A percentile compares a stretch with the other conserved stretches of the same genome.
Evolutionary conservation across 352 stramenopile genomes (phyloP).

Genomic region (Globisporangium paddicum): DNA sequence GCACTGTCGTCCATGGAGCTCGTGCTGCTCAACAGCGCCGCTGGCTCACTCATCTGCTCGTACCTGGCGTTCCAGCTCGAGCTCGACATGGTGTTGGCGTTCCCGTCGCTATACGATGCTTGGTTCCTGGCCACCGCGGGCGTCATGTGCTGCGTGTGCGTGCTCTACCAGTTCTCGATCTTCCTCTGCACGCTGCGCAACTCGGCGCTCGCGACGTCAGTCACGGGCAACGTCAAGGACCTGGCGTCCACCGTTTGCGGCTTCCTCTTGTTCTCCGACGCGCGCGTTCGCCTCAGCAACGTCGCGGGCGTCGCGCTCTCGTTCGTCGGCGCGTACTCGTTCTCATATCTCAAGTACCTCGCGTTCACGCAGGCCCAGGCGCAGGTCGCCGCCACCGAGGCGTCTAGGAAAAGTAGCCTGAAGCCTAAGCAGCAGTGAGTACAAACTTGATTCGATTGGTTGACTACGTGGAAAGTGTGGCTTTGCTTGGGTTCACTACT

Average conservation of each 20-base stretch:
- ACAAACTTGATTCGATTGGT: neutral
- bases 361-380: constrained; percentile 21
- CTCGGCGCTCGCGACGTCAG: constrained; percentile 65
- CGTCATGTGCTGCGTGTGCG: constrained; percentile 62
- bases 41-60: constrained; percentile 39
- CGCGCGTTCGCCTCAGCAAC: constrained; percentile 34
- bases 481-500: neutral
- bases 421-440: constrained; percentile 4
- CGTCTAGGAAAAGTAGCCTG: neutral
- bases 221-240: constrained; percentile 78
- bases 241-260: constrained; percentile 51
- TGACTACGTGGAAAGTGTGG: too few relatives aligned
- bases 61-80: constrained; percentile 39
- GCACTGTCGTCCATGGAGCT: constrained; percentile 41
- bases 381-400: neutral
- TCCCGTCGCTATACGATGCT: constrained; percentile 21
- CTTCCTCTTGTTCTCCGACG: constrained; percentile 59
- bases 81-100: constrained; percentile 28
- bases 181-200: constrained; percentile 65
- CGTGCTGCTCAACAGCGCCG: constrained; percentile 50
- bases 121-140: constrained; percentile 28
- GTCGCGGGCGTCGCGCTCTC: constrained; percentile 54
- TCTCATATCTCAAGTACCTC: constrained; percentile 69
- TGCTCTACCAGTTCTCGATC: constrained; percentile 73
- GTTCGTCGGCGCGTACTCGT: constrained; percentile 63